A percentile compares a stretch with the other conserved stretches of the same genome.
Evolutionary conservation across 1,139 yeast species (phyloP).

Genomic region (Scheffersomyces titani): DNA sequence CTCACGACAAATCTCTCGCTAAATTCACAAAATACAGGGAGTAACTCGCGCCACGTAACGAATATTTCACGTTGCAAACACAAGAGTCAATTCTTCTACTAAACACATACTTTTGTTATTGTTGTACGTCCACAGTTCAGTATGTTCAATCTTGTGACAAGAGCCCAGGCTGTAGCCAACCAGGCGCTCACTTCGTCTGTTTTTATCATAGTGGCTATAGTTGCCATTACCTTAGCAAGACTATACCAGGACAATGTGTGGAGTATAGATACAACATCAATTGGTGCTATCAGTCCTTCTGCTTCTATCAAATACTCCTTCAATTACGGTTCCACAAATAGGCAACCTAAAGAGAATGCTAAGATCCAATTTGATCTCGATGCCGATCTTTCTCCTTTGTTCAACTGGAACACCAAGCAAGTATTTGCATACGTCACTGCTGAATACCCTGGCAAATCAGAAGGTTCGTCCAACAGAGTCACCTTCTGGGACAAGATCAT

Average conservation of each 20-base stretch:
- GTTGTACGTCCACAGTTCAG: background rate
- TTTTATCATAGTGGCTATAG: constrained; percentile 46
- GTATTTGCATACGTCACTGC: constrained; percentile 88
- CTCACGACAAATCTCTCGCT: background rate
- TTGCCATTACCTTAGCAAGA: constrained; percentile 51
- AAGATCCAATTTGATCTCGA: constrained; percentile 71
- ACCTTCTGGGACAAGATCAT: constrained; percentile 92
- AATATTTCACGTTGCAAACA: background rate
- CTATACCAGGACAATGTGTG: constrained; percentile 48
- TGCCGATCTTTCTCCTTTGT: constrained; percentile 64
- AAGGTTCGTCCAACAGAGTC: constrained; percentile 59
- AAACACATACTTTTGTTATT: background rate
- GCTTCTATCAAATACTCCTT: constrained; percentile 62
- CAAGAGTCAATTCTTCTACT: background rate
- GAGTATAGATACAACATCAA: constrained; percentile 40
- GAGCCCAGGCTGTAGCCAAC: constrained; percentile 57
- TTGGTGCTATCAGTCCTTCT: constrained; percentile 39
- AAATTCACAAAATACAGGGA: too few relatives aligned
- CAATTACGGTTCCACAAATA: constrained; percentile 68
- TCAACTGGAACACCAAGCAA: constrained; percentile 97
- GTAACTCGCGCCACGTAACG: background rate
- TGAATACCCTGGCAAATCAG: constrained; percentile 70
- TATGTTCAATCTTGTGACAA: constrained; percentile 43
- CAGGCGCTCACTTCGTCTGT: constrained; percentile 56
- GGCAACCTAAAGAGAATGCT: constrained; percentile 79